phyloP scores from a whole-genome alignment of 352 stramenopile species.

The Globisporangium paddicum region DNA sequence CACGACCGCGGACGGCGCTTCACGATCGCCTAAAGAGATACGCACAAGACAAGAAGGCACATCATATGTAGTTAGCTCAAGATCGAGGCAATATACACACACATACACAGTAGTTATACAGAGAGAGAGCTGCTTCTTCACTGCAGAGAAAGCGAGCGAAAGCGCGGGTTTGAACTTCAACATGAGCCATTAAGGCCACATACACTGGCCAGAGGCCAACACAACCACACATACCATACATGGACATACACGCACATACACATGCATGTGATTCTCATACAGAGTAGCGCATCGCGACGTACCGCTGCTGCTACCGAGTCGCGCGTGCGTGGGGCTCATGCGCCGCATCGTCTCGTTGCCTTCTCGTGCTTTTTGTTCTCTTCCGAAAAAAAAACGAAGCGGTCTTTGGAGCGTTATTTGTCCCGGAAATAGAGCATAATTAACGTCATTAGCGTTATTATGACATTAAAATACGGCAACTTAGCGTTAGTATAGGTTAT shows the following conservation, averaged over 20 bases:
- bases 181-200: background rate
- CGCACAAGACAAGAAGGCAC: background rate
- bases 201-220: background rate
- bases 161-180: slow-evolving; percentile 1
- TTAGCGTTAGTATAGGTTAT: no score
- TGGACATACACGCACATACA: background rate
- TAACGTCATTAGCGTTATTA: no score
- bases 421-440: no score
- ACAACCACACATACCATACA: background rate
- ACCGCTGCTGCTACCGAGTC: slow-evolving; percentile 1
- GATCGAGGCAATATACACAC: background rate
- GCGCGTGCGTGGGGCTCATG: background rate
- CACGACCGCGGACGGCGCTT: background rate
- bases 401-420: no score
- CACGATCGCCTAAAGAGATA: background rate
- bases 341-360: slow-evolving; percentile 7
- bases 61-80: background rate
- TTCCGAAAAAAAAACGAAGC: no score
- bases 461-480: no score
- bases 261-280: background rate
- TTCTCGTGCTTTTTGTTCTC: slow-evolving; percentile 3
- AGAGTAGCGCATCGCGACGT: background rate
- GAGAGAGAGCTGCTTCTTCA: background rate
- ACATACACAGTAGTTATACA: background rate
- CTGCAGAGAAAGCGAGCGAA: background rate